Conservation (phyloP, 371 early-diverging fungal genomes). For the Apophysomyces elegans region DNA sequence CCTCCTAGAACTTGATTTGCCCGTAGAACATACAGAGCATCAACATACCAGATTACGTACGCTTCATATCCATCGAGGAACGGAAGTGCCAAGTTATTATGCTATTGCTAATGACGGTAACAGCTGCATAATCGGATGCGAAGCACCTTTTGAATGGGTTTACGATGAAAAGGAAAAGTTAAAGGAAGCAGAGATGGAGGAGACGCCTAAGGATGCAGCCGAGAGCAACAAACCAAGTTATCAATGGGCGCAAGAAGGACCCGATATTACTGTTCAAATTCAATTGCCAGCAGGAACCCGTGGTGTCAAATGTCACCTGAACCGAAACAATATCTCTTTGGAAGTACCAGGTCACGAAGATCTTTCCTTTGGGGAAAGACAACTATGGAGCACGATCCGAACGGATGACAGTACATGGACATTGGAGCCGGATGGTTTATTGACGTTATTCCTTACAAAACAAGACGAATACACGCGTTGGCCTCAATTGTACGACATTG, state of each 20-base stretch:
- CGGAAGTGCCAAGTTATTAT: constrained; percentile 71
- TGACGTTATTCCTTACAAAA: constrained; percentile 74
- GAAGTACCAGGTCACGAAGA: constrained; percentile 37
- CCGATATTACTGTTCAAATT: constrained; percentile 70
- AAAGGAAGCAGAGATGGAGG: constrained; percentile 27
- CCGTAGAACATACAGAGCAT: constrained; percentile 9
- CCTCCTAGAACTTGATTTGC: constrained; percentile 40
- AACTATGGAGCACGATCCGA: constrained; percentile 51
- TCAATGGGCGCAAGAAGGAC: constrained; percentile 74
- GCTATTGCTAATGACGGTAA: constrained; percentile 49
- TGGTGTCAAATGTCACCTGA: constrained; percentile 60
- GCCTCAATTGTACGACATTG: constrained; percentile 74
- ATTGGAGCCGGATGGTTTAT: constrained; percentile 56
- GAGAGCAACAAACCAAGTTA: constrained; percentile 36
- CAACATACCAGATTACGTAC: constrained; percentile 15
- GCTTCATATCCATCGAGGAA: constrained; percentile 59
- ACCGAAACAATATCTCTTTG: constrained; percentile 50
- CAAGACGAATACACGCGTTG: constrained; percentile 69
- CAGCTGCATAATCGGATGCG: constrained; percentile 59
- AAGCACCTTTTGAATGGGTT: constrained; percentile 32
- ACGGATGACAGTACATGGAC: constrained; percentile 78
- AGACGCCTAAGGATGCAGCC: constrained; percentile 26
- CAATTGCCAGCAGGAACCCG: constrained; percentile 57
- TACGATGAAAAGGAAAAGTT: constrained; percentile 18
- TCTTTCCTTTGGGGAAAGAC: constrained; percentile 38